These are phyloP conservation scores for Kandelia obovata DNA, from an alignment of 345 rosid genomes.

Conservation along the genomic window DNA sequence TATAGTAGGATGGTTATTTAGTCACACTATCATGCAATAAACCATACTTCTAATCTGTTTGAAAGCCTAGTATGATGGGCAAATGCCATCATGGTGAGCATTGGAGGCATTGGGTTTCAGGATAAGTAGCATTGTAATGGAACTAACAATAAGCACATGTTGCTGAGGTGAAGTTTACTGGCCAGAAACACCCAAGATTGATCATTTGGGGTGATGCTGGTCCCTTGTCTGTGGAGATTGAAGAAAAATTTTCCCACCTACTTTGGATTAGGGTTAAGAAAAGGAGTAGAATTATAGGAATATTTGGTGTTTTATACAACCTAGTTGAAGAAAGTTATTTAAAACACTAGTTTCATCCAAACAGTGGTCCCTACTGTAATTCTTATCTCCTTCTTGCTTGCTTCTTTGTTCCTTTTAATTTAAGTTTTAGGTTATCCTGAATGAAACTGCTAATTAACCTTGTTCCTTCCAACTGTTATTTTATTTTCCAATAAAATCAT, in stretches of 20 bases:
- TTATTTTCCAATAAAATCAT: too few relatives aligned
- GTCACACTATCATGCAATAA: not conserved
- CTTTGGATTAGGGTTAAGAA: not conserved
- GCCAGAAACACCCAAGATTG: not conserved
- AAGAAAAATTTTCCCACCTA: not conserved
- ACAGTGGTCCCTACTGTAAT: too few relatives aligned
- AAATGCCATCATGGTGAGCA: not conserved
- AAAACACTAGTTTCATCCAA: too few relatives aligned
- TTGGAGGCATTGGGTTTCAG: not conserved
- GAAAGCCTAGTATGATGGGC: not conserved
- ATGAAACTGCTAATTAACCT: too few relatives aligned
- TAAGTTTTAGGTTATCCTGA: too few relatives aligned
- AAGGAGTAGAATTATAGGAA: not conserved
- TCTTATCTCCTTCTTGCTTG: too few relatives aligned
- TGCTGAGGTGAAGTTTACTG: not conserved
- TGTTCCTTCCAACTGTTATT: too few relatives aligned
- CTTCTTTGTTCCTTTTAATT: too few relatives aligned
- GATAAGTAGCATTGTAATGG: not conserved
- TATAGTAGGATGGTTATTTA: conserved; percentile 9
- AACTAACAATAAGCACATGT: not conserved
- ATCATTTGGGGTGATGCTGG: not conserved
- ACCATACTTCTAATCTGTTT: not conserved
- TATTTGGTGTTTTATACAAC: too few relatives aligned
- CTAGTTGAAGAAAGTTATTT: too few relatives aligned
- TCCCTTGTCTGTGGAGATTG: not conserved